A percentile compares a stretch with the other conserved stretches of the same genome.
Evolutionary conservation across 768 basidiomycete genomes (phyloP).

Genomic region (Calocybe gangraenosa): DNA sequence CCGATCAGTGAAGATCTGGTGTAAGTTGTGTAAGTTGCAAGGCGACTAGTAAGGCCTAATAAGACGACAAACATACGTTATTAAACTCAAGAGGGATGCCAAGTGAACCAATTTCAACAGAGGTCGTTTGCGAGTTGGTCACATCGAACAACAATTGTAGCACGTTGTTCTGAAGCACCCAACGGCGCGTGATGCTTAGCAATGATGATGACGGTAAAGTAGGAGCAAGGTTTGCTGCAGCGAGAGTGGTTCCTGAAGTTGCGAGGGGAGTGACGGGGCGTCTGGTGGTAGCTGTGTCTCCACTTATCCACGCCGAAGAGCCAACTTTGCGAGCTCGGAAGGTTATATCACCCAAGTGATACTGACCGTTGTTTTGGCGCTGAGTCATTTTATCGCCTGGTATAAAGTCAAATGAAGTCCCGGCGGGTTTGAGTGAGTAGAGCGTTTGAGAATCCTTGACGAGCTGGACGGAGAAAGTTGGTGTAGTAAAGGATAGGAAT

Average conservation of each 20-base stretch:
- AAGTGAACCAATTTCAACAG: constrained; percentile 51
- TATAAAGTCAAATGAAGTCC: constrained; percentile 44
- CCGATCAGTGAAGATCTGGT: constrained; percentile 51
- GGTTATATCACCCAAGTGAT: constrained; percentile 54
- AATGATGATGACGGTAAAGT: constrained; percentile 42
- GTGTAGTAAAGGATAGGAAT: constrained; percentile 41
- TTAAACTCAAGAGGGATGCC: constrained; percentile 54
- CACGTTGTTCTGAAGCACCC: constrained; percentile 37
- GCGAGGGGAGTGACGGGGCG: constrained; percentile 32
- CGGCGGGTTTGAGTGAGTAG: constrained; percentile 42
- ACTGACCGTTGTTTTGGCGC: constrained; percentile 43
- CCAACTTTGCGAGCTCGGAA: constrained; percentile 46
- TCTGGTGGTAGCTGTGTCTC: constrained; percentile 41
- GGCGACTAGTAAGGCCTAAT: not conserved
- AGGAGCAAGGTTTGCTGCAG: constrained; percentile 44
- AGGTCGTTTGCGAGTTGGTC: constrained; percentile 37
- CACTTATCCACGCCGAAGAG: constrained; percentile 40
- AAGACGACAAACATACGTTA: constrained; percentile 41
- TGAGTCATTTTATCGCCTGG: constrained; percentile 46
- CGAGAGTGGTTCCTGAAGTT: constrained; percentile 40
- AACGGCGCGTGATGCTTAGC: constrained; percentile 47
- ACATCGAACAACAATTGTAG: constrained; percentile 50
- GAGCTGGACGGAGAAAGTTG: constrained; percentile 39
- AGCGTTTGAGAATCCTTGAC: constrained; percentile 56
- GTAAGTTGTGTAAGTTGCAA: not conserved